phyloP scores from a whole-genome alignment of 139 green algal species.

The Raphidocelis subcapitata region DNA sequence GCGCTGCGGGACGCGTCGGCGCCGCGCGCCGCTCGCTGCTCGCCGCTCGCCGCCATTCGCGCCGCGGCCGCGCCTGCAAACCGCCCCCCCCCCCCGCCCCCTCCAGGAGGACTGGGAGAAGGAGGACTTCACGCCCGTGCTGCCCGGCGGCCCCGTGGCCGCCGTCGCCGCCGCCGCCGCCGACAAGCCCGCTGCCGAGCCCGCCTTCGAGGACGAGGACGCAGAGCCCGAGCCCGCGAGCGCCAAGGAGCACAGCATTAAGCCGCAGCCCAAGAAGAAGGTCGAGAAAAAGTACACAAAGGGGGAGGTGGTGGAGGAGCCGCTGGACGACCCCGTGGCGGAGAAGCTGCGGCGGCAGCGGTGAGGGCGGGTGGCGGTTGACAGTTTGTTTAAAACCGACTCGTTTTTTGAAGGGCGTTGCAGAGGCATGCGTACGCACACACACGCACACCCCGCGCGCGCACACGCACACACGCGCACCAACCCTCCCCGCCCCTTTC shows the following conservation, averaged over 20 bases:
- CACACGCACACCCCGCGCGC: too few species aligned
- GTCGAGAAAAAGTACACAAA: slow-evolving; percentile 56
- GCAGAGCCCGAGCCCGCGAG: slow-evolving; percentile 26
- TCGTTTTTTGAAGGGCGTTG: too few species aligned
- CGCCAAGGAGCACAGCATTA: slow-evolving; percentile 20
- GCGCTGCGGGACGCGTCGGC: too few species aligned
- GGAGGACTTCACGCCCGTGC: slow-evolving; percentile 22
- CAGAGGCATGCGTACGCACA: too few species aligned
- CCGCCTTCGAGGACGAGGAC: slow-evolving; percentile 56
- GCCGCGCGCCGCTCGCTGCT: too few species aligned
- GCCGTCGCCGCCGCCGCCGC: background rate
- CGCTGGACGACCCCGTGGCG: slow-evolving; percentile 47
- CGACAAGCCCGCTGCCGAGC: slow-evolving; percentile 9
- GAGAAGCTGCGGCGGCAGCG: slow-evolving; percentile 74
- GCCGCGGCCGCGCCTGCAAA: too few species aligned
- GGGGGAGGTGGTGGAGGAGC: slow-evolving; percentile 29
- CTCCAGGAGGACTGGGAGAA: slow-evolving; percentile 54
- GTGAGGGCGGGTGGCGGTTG: too few species aligned
- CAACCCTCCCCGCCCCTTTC: too few species aligned
- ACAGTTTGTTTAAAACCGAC: too few species aligned
- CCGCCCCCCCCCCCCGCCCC: too few species aligned
- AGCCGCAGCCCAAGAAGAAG: slow-evolving; percentile 56
- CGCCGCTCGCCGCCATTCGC: too few species aligned
- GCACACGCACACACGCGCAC: too few species aligned
- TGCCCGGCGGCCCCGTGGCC: slow-evolving; percentile 4